Evolutionary conservation across 192 early-diverging fungal genomes (phyloP).

Genomic region (Coemansia sp.): DNA sequence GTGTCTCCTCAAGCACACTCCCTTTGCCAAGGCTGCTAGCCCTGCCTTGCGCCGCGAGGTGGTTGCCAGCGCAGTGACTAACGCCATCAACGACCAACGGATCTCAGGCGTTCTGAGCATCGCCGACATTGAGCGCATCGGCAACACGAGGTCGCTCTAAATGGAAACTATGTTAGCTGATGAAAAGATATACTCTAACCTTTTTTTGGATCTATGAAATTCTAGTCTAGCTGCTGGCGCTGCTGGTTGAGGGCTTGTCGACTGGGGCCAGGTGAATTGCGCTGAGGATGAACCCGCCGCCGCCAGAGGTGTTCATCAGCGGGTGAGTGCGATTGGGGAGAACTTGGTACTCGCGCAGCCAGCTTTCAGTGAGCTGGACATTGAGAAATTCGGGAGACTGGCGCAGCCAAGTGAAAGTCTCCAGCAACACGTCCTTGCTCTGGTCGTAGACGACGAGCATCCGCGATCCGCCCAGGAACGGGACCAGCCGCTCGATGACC

Average conservation of each 20-base stretch:
- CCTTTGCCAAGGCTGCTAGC: constrained; percentile 41
- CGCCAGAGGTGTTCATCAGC: constrained; percentile 70
- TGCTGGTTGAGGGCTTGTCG: not conserved
- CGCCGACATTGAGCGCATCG: constrained; percentile 42
- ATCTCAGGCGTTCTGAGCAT: constrained; percentile 33
- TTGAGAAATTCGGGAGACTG: constrained; percentile 69
- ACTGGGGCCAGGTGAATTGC: constrained; percentile 55
- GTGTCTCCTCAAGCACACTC: constrained; percentile 31
- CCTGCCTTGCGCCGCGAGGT: constrained; percentile 40
- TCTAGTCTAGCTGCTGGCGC: not conserved
- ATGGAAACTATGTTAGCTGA: not conserved
- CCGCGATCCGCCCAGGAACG: constrained; percentile 77
- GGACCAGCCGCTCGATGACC: constrained; percentile 68
- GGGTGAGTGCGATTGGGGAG: constrained; percentile 80
- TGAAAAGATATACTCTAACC: too few species aligned
- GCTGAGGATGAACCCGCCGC: constrained; percentile 68
- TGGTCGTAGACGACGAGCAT: constrained; percentile 82
- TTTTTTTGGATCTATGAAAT: not conserved
- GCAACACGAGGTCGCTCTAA: not conserved
- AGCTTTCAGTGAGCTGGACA: constrained; percentile 86
- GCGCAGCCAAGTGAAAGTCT: constrained; percentile 66
- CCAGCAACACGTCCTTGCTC: constrained; percentile 63
- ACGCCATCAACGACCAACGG: constrained; percentile 25
- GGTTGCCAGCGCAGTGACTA: constrained; percentile 41
- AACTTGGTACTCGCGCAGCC: constrained; percentile 85